These are phyloP conservation scores for Davidsoniella neocaledoniae DNA, from an alignment of 2,329 filamentous ascomycete species.

Conservation along the genomic window DNA sequence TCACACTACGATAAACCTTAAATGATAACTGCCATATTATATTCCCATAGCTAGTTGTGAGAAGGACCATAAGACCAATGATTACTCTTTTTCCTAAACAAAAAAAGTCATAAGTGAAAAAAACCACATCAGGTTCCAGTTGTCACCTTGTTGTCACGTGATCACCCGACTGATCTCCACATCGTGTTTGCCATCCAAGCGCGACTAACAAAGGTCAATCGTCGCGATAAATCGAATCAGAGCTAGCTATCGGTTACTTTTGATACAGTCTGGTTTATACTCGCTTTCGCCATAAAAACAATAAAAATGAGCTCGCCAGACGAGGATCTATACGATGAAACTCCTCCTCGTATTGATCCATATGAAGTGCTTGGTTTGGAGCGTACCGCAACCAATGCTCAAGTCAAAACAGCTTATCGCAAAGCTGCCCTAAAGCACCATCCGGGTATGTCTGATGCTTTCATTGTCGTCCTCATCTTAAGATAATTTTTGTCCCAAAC, in stretches of 20 bases:
- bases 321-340: constrained; percentile 22
- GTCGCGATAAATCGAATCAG: too few relatives aligned
- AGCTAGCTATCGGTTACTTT: not conserved
- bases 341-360: constrained; percentile 51
- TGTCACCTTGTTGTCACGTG: not conserved
- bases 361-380: constrained; percentile 65
- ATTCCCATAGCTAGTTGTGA: too few relatives aligned
- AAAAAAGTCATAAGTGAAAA: too few relatives aligned
- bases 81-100: too few relatives aligned
- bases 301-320: constrained; percentile 8
- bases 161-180: not conserved
- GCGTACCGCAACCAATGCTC: constrained; percentile 52
- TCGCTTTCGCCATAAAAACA: not conserved
- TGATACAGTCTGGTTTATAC: not conserved
- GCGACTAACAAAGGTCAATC: too few relatives aligned
- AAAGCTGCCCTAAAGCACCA: constrained; percentile 80
- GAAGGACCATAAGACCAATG: too few relatives aligned
- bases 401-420: constrained; percentile 82
- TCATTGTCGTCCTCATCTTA: not conserved
- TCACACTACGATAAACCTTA: too few relatives aligned
- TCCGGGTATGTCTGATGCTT: constrained; percentile 40
- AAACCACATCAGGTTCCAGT: too few relatives aligned
- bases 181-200: not conserved
- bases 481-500: constrained; percentile 3
- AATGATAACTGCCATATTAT: too few relatives aligned